Percentiles rank a stretch among this genome's conserved stretches.
Conservation (phyloP, 208 protist species). For the Tetramitus jugosus region DNA sequence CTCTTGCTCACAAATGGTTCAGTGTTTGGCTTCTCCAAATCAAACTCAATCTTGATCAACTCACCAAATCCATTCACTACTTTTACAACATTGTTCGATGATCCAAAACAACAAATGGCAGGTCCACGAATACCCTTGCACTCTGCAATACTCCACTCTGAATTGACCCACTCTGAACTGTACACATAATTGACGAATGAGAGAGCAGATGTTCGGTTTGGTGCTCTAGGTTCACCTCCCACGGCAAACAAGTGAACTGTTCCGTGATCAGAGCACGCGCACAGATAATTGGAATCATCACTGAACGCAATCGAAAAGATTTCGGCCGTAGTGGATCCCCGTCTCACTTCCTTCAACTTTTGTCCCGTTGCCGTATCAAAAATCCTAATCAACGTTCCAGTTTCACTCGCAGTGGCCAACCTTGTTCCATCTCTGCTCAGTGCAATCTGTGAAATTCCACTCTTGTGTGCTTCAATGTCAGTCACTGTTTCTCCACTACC, state of each 20-base stretch:
- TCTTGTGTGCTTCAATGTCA: constrained; percentile 53
- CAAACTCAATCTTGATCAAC: neutral
- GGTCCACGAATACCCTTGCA: neutral
- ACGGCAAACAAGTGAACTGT: constrained; percentile 55
- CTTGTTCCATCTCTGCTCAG: constrained; percentile 68
- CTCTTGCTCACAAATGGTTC: too few relatives aligned
- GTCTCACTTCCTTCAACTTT: constrained; percentile 56
- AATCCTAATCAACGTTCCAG: constrained; percentile 74
- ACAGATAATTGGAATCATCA: constrained; percentile 47
- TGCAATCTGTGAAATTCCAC: constrained; percentile 55
- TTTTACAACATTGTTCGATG: neutral
- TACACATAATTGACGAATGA: neutral
- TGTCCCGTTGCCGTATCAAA: constrained; percentile 64
- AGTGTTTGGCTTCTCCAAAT: neutral
- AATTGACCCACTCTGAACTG: neutral
- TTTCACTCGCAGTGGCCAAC: constrained; percentile 70
- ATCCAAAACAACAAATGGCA: neutral
- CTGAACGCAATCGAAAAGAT: constrained; percentile 57
- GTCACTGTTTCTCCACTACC: neutral
- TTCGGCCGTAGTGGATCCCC: constrained; percentile 54
- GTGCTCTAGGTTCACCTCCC: neutral
- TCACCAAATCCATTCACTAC: neutral
- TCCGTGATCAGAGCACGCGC: constrained; percentile 52
- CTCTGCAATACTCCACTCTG: constrained; percentile 13
- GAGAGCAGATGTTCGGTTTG: constrained; percentile 18